These are phyloP conservation scores for Martensiomyces pterosporus DNA, from an alignment of 192 early-diverging fungal genomes.

Conservation along the genomic window DNA sequence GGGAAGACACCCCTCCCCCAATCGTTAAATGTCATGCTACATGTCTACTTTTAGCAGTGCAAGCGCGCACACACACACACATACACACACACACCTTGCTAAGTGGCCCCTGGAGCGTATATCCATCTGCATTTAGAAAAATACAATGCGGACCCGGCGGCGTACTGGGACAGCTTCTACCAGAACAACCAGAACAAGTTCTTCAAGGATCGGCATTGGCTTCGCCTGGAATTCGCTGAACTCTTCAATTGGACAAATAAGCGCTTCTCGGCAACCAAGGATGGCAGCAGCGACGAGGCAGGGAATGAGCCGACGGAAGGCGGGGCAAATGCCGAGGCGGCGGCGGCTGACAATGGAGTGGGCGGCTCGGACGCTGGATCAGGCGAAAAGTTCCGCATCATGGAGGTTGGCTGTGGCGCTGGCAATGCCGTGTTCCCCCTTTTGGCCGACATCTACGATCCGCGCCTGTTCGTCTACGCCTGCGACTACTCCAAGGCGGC, in stretches of 20 bases:
- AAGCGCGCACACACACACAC: too few species aligned
- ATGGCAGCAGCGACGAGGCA: background rate
- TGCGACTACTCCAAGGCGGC: conserved; percentile 72
- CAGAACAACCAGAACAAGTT: conserved; percentile 77
- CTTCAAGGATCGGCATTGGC: conserved; percentile 98
- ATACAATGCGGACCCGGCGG: conserved; percentile 54
- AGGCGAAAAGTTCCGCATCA: conserved; percentile 49
- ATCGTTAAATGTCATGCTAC: too few species aligned
- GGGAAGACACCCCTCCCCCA: too few species aligned
- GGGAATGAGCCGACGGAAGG: background rate
- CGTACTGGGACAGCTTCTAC: conserved; percentile 76
- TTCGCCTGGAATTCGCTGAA: conserved; percentile 89
- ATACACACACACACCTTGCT: too few species aligned
- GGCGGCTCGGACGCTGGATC: background rate
- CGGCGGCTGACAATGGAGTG: background rate
- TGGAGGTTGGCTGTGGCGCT: conserved; percentile 81
- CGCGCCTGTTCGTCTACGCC: conserved; percentile 67
- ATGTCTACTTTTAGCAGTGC: too few species aligned
- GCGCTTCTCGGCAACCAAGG: conserved; percentile 16
- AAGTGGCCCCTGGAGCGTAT: too few species aligned
- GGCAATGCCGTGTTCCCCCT: conserved; percentile 77
- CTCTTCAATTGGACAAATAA: conserved; percentile 55
- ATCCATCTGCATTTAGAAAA: too few species aligned
- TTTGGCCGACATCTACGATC: conserved; percentile 53
- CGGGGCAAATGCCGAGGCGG: background rate